Evolutionary conservation across 352 stramenopile species (phyloP).

Genomic region (Pythium pyrilobum): DNA sequence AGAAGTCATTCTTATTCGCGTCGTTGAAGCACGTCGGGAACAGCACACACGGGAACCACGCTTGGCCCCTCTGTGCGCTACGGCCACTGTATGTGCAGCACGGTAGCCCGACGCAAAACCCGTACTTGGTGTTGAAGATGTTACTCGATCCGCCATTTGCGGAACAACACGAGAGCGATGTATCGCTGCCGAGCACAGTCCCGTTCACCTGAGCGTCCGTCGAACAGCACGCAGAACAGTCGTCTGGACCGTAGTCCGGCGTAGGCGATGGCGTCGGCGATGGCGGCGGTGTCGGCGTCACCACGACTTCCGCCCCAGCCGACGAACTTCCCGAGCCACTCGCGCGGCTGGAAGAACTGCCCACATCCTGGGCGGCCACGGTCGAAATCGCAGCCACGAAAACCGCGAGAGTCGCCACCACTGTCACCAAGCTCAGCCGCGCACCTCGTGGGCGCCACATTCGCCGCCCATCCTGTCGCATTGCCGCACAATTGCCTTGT

Average conservation of each 20-base stretch:
- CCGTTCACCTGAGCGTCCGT: not conserved
- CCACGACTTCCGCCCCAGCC: not conserved
- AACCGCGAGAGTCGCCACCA: too few relatives aligned
- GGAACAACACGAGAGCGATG: slow-evolving; percentile 51
- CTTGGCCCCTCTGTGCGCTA: slow-evolving; percentile 49
- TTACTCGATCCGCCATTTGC: slow-evolving; percentile 25
- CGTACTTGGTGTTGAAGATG: slow-evolving; percentile 52
- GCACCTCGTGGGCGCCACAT: not conserved
- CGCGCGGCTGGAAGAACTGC: too few relatives aligned
- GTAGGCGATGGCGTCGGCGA: slow-evolving; percentile 1
- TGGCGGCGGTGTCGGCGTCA: not conserved
- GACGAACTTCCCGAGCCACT: too few relatives aligned
- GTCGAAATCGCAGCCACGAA: not conserved
- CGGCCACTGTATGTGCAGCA: slow-evolving; percentile 63
- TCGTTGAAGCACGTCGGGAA: slow-evolving; percentile 76
- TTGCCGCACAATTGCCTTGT: not conserved
- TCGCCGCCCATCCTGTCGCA: not conserved
- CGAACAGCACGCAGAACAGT: slow-evolving; percentile 59
- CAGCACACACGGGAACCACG: slow-evolving; percentile 78
- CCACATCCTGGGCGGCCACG: not conserved
- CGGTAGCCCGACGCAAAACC: slow-evolving; percentile 70
- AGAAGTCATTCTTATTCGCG: slow-evolving; percentile 59
- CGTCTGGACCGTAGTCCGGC: slow-evolving; percentile 25
- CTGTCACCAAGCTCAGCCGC: not conserved
- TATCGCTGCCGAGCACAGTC: slow-evolving; percentile 16